Evolutionary conservation across 805 yeast genomes (phyloP).

Genomic region (Candida anglica): DNA sequence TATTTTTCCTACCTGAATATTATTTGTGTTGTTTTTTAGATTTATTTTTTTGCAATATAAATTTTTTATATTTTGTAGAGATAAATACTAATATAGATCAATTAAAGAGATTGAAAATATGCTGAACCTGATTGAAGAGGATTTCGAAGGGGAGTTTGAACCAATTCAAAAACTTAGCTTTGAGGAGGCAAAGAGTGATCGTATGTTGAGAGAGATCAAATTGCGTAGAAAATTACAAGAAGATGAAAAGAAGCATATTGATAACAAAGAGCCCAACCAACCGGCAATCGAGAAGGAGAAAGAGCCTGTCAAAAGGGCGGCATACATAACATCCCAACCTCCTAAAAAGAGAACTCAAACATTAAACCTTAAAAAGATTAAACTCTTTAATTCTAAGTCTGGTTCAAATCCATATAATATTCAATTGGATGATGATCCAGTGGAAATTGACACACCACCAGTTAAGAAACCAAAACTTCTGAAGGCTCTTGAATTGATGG

Average conservation of each 20-base stretch:
- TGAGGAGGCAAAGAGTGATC: slow-evolving; percentile 14
- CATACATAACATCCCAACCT: not conserved
- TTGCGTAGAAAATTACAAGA: slow-evolving; percentile 6
- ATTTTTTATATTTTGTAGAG: too few species aligned
- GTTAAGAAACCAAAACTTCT: too few species aligned
- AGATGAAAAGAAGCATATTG: slow-evolving; percentile 2
- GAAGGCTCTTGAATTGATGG: too few species aligned
- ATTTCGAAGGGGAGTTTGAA: slow-evolving; percentile 27
- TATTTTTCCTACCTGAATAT: too few species aligned
- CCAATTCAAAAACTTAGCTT: slow-evolving; percentile 20
- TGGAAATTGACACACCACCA: not conserved
- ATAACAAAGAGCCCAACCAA: not conserved
- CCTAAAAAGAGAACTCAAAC: not conserved
- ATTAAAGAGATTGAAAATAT: too few species aligned
- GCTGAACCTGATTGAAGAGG: slow-evolving; percentile 11
- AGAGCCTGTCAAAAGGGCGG: slow-evolving; percentile 6
- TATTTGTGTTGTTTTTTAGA: not conserved
- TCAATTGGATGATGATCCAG: slow-evolving; percentile 2
- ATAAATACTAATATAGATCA: too few species aligned
- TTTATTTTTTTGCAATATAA: not conserved
- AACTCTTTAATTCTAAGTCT: not conserved
- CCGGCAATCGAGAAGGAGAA: slow-evolving; percentile 3
- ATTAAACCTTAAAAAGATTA: slow-evolving; percentile 4
- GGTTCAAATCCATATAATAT: not conserved
- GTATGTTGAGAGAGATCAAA: slow-evolving; percentile 14